phyloP scores from a whole-genome alignment of 805 yeast species.

The Cyberlindnera amylophila region DNA sequence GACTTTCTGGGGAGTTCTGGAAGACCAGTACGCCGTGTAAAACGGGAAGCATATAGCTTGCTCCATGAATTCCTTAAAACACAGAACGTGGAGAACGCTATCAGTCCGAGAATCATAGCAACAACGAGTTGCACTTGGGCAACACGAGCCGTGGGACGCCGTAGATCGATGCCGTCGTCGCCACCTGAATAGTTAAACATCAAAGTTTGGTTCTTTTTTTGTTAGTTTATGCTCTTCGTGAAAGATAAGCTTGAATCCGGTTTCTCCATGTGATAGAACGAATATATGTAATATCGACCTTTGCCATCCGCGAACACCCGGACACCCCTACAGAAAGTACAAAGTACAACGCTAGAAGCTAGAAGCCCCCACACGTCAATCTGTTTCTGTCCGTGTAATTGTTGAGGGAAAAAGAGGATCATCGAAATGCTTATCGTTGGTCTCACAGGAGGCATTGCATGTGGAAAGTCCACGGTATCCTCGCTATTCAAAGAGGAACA shows the following conservation, averaged over 20 bases:
- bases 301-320: too few species aligned
- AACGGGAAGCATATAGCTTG: conserved; percentile 78
- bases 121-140: conserved; percentile 74
- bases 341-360: too few species aligned
- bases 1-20: conserved; percentile 56
- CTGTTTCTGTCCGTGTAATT: too few species aligned
- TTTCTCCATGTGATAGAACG: too few species aligned
- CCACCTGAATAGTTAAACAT: conserved; percentile 2
- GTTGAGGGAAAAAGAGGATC: too few species aligned
- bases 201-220: neutral
- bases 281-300: too few species aligned
- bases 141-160: conserved; percentile 40
- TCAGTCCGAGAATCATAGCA: conserved; percentile 62
- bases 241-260: too few species aligned
- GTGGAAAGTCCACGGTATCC: conserved; percentile 95
- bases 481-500: conserved; percentile 46
- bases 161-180: conserved; percentile 18
- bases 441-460: conserved; percentile 95
- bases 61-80: conserved; percentile 71
- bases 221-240: neutral
- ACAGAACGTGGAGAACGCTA: conserved; percentile 69
- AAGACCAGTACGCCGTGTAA: conserved; percentile 41
- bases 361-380: too few species aligned
- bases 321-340: too few species aligned
- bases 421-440: conserved; percentile 95